phyloP scores from a whole-genome alignment of 2,329 filamentous ascomycete species.

The Fusarium graminum region DNA sequence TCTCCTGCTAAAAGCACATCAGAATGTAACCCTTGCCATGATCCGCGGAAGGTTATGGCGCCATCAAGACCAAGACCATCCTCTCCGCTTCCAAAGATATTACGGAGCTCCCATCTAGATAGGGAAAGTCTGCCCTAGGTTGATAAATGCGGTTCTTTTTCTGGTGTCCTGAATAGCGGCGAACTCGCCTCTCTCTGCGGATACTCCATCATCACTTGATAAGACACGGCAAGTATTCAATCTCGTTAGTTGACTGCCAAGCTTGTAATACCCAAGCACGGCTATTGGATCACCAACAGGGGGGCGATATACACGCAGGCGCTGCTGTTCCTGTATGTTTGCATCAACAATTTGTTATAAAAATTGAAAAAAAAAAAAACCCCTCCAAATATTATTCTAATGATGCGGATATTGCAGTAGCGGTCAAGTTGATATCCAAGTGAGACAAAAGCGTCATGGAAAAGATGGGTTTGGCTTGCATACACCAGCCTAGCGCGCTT shows the following conservation, averaged over 20 bases:
- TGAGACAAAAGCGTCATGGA: slow-evolving; percentile 18
- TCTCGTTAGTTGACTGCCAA: slow-evolving; percentile 11
- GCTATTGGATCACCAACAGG: slow-evolving; percentile 21
- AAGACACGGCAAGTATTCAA: slow-evolving; percentile 4
- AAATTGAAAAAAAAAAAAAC: too few relatives aligned
- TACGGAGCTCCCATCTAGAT: slow-evolving; percentile 8
- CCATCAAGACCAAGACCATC: slow-evolving; percentile 13
- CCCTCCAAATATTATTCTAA: neutral
- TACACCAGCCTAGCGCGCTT: slow-evolving; percentile 32
- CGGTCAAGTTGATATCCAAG: slow-evolving; percentile 15
- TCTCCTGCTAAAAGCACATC: slow-evolving; percentile 20
- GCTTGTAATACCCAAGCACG: slow-evolving; percentile 6
- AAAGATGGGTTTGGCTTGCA: slow-evolving; percentile 23
- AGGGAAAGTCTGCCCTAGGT: slow-evolving; percentile 14
- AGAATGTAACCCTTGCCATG: slow-evolving; percentile 11
- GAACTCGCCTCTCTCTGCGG: neutral
- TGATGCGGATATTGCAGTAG: slow-evolving; percentile 8
- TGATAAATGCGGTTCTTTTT: slow-evolving; percentile 9
- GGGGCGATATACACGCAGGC: neutral
- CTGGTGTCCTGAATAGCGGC: neutral
- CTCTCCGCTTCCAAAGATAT: too few relatives aligned
- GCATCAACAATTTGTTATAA: slow-evolving; percentile 1
- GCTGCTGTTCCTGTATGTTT: slow-evolving; percentile 14
- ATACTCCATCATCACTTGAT: too few relatives aligned
- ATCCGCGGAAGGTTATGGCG: slow-evolving; percentile 26